phyloP scores from a whole-genome alignment of 2,329 filamentous ascomycete genomes.

The Cladophialophora psammophila region DNA sequence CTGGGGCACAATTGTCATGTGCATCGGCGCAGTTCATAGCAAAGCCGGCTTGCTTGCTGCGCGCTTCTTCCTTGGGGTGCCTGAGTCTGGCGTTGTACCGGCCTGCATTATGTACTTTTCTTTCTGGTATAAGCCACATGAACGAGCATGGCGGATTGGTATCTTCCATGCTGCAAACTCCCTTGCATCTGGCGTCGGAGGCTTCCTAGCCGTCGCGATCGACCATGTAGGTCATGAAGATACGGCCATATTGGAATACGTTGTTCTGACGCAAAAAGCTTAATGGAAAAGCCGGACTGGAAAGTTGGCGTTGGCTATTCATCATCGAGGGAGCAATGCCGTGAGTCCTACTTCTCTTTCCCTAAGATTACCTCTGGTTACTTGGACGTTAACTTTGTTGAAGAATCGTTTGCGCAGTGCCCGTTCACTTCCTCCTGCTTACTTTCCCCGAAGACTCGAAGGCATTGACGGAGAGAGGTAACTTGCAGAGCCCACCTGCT shows the following conservation, averaged over 20 bases:
- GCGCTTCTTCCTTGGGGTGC: conserved; percentile 39
- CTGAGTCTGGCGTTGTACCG: conserved; percentile 40
- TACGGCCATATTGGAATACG: conserved; percentile 11
- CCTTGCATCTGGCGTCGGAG: conserved; percentile 25
- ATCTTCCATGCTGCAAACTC: conserved; percentile 40
- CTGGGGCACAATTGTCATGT: conserved; percentile 43
- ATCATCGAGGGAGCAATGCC: conserved; percentile 35
- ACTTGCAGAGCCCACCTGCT: not conserved
- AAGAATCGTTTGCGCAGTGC: conserved; percentile 34
- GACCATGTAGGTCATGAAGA: conserved; percentile 25
- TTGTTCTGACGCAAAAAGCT: conserved; percentile 44
- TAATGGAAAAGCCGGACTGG: conserved; percentile 27
- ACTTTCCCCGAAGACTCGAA: conserved; percentile 39
- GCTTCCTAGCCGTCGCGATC: conserved; percentile 3
- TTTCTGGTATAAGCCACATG: conserved; percentile 42
- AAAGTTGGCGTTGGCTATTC: conserved; percentile 39
- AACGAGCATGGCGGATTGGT: conserved; percentile 39
- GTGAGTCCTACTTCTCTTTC: not conserved
- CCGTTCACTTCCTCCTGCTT: conserved; percentile 38
- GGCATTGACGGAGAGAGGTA: conserved; percentile 36
- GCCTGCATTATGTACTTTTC: conserved; percentile 42
- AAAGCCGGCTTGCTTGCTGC: conserved; percentile 33
- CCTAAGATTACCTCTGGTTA: not conserved
- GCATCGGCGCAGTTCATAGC: conserved; percentile 29
- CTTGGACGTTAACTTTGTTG: not conserved